These are phyloP conservation scores for Acanthochlamys bracteata DNA, from an alignment of 106 monocot genomes.

Conservation along the genomic window DNA sequence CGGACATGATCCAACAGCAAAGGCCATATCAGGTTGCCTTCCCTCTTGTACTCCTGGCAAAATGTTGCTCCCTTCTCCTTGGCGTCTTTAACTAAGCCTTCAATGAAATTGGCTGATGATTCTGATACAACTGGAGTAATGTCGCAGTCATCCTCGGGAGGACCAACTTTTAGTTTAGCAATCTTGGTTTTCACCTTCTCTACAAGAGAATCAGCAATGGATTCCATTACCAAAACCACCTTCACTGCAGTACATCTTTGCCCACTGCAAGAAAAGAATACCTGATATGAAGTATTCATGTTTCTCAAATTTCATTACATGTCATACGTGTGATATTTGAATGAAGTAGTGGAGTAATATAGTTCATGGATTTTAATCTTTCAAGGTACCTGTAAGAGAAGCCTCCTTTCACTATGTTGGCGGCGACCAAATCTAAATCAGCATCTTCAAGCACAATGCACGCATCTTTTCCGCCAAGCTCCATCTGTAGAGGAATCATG, in stretches of 20 bases:
- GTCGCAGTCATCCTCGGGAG: constrained; percentile 89
- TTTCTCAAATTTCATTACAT: no score
- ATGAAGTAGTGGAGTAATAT: no score
- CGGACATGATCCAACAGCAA: constrained; percentile 82
- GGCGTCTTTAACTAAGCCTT: constrained; percentile 86
- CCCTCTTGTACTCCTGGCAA: constrained; percentile 89
- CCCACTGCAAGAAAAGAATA: constrained; percentile 42
- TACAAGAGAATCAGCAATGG: constrained; percentile 77
- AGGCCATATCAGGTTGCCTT: constrained; percentile 98
- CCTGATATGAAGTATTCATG: no score
- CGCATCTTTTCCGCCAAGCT: constrained; percentile 96
- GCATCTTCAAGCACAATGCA: constrained; percentile 98
- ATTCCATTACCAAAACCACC: constrained; percentile 86
- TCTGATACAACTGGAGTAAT: constrained; percentile 93
- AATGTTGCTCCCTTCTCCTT: constrained; percentile 89
- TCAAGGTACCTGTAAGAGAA: constrained; percentile 99
- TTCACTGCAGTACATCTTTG: constrained; percentile 98
- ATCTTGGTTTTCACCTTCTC: constrained; percentile 86
- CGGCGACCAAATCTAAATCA: constrained; percentile 81
- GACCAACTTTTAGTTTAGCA: constrained; percentile 74
- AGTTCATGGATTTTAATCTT: no score
- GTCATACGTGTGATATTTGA: no score
- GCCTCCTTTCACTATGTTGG: constrained; percentile 97
- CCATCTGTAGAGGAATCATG: constrained; percentile 98
- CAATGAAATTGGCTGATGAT: constrained; percentile 95